A percentile compares a stretch with the other conserved stretches of the same genome.
Evolutionary conservation across 176 grass and related monocot species (phyloP).

Genomic region (Juncus inflexus): DNA sequence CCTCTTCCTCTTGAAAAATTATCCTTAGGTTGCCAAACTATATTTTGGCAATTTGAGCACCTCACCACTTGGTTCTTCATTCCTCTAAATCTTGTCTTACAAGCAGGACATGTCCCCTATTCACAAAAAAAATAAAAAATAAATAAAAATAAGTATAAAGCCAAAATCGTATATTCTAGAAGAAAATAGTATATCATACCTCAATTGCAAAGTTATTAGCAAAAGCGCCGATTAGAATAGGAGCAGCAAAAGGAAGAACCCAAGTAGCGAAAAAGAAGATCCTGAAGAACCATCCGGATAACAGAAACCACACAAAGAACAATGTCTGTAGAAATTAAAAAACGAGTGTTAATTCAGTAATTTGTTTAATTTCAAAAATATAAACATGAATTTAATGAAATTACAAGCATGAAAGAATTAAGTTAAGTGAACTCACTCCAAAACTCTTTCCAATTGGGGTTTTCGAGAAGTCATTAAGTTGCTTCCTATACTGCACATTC

Average conservation of each 20-base stretch:
- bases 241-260: conserved; percentile 72
- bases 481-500: conserved; percentile 64
- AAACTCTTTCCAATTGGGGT: conserved; percentile 73
- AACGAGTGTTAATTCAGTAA: not conserved
- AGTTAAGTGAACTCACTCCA: conserved; percentile 48
- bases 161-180: not conserved
- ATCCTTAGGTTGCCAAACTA: conserved; percentile 83
- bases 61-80: conserved; percentile 74
- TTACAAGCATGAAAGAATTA: not conserved
- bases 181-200: conserved; percentile 36
- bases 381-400: not conserved
- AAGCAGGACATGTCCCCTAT: conserved; percentile 89
- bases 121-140: not conserved
- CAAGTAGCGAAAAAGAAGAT: conserved; percentile 76
- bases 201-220: conserved; percentile 80
- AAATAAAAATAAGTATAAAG: conserved; percentile 15
- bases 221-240: conserved; percentile 80
- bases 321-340: conserved; percentile 53
- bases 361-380: not conserved
- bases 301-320: conserved; percentile 71
- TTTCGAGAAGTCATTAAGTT: conserved; percentile 49
- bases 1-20: conserved; percentile 41
- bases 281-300: conserved; percentile 95
- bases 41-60: conserved; percentile 85
- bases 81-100: conserved; percentile 67